Base-by-base conservation (phyloP, 371 early-diverging fungal species). In the Sporodiniella umbellata region DNA sequence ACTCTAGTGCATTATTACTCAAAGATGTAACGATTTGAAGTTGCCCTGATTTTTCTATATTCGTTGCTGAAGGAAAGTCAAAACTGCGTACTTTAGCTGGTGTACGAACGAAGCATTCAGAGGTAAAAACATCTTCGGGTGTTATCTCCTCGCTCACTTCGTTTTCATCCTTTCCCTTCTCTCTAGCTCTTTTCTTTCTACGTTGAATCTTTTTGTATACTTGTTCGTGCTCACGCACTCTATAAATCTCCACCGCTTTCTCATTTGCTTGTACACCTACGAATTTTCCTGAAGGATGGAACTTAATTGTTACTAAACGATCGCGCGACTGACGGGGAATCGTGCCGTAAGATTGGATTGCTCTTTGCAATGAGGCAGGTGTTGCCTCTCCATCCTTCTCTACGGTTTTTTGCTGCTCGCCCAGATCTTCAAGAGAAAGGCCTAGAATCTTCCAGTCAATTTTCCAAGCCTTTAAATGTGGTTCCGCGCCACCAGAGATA, bases 401-500 rank as follows among this genome's bases (percentile, higher is more conserved):
- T 3, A 33, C 37, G 14, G 71, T 63, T 0, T 55, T 57, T 42
- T 70, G 66, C 40, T 62, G 53, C 42, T 64, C 65, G 19, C 70
- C 76, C 35, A 72, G 40, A 19, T 60, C 70, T 45, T 75, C 72
- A n/a, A 75, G 47, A 10, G 76, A 57, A 40, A 65, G 48, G 60
- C 80, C 65, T 48, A 67, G 65, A 45, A 55, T 64, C 7, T 69
- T 78, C 51, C 85, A 72, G 48, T 94, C 79, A 30, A 96, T 72
- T 42, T 78, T 81, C 95, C 95, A 96, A 17, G 95, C 90, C 44
- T 88, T 88, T 47, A 96, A 70, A 49, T 84, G 86, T 3, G 83
- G 68, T 56, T 96, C 98, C 1, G 86, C 83, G 11, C 92, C 86
- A 53, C 93, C 97, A 1, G 96, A 93, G 15, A 95, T 79, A 18